These are phyloP conservation scores for Achlya hypogyna DNA, from an alignment of 352 stramenopile genomes.

Conservation along the genomic window DNA sequence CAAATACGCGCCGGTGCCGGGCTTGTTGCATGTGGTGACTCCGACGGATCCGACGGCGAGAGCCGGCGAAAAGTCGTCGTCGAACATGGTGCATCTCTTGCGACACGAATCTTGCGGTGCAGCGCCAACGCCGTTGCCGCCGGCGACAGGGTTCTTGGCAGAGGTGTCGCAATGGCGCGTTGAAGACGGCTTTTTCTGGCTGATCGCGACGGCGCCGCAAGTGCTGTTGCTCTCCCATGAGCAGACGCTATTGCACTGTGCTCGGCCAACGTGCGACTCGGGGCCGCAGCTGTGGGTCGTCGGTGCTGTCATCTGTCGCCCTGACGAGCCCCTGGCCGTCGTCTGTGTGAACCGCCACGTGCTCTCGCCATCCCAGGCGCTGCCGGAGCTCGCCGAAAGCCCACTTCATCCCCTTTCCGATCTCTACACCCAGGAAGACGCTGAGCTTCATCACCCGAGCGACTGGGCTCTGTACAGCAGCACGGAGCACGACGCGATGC, in stretches of 20 bases:
- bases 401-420: background rate
- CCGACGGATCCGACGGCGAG: background rate
- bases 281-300: background rate
- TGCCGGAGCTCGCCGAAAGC: background rate
- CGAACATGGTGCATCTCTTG: background rate
- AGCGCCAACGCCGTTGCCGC: background rate
- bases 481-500: background rate
- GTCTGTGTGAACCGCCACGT: background rate
- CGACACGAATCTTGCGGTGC: background rate
- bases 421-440: background rate
- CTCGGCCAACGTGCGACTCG: background rate
- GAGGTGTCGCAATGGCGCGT: background rate
- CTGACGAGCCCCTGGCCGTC: background rate
- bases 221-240: background rate
- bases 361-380: background rate
- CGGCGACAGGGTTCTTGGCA: no score
- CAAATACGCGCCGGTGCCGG: background rate
- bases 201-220: background rate
- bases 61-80: background rate
- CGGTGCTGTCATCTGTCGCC: background rate
- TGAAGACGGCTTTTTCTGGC: conserved; percentile 4
- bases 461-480: background rate
- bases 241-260: background rate
- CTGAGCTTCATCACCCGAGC: background rate
- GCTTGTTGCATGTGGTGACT: background rate